Conservation (phyloP, 2,329 filamentous ascomycete species). For the Colletotrichum spinosum region DNA sequence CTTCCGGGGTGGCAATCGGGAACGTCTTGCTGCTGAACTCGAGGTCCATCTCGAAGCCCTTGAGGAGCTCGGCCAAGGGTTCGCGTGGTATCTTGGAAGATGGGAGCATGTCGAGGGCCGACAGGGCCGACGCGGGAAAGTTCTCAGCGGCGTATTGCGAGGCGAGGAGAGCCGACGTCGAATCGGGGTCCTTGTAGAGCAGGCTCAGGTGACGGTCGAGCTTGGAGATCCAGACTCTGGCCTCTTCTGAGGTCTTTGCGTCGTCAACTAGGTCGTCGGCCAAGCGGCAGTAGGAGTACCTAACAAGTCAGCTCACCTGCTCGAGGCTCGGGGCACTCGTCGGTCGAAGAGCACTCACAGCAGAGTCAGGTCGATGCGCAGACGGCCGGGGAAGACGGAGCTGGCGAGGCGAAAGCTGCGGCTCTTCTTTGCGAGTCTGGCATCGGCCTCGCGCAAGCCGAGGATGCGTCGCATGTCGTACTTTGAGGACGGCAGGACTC, state of each 20-base stretch:
- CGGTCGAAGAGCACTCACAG: conserved; percentile 55
- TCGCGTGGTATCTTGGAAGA: conserved; percentile 64
- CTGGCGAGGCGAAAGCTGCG: conserved; percentile 81
- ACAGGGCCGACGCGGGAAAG: conserved; percentile 64
- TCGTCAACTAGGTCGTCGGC: conserved; percentile 81
- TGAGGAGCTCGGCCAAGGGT: conserved; percentile 73
- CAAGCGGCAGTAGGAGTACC: conserved; percentile 79
- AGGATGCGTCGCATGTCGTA: conserved; percentile 70
- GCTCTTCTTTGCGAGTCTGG: conserved; percentile 71
- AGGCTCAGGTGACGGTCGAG: conserved; percentile 68
- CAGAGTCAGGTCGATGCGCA: conserved; percentile 75
- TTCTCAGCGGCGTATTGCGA: conserved; percentile 54
- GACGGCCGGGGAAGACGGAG: conserved; percentile 73
- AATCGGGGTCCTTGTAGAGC: conserved; percentile 53
- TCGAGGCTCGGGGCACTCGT: no score
- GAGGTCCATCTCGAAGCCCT: conserved; percentile 77
- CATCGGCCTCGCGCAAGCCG: conserved; percentile 70
- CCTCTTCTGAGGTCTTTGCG: conserved; percentile 62
- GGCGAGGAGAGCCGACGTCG: conserved; percentile 30
- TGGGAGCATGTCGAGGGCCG: conserved; percentile 71
- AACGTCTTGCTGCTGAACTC: conserved; percentile 58
- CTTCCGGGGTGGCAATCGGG: conserved; percentile 69
- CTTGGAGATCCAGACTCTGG: conserved; percentile 68
- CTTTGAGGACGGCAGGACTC: conserved; percentile 55
- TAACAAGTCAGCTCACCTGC: conserved; percentile 42